These are phyloP conservation scores for Hygrocybe coccinea DNA, from an alignment of 768 basidiomycete species.

Conservation along the genomic window DNA sequence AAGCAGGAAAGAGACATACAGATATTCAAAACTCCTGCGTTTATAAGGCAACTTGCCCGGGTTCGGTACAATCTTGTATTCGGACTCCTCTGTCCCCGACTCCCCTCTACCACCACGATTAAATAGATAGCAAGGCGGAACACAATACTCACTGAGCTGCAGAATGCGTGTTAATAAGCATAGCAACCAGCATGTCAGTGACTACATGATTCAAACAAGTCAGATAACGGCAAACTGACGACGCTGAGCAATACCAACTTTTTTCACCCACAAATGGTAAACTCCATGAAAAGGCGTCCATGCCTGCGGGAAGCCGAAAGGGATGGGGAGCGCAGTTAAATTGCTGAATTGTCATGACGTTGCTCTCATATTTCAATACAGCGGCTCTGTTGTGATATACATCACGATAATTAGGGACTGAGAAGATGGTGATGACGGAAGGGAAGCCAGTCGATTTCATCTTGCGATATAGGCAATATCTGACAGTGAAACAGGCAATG, in stretches of 20 bases:
- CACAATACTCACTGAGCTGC: slow-evolving; percentile 66
- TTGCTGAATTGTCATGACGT: slow-evolving; percentile 97
- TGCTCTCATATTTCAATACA: slow-evolving; percentile 97
- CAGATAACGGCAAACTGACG: not conserved
- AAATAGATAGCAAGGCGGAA: not conserved
- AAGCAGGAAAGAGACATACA: slow-evolving; percentile 54
- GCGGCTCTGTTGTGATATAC: slow-evolving; percentile 99
- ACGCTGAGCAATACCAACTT: slow-evolving; percentile 45
- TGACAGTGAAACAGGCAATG: slow-evolving; percentile 1
- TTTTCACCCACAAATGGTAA: slow-evolving; percentile 98
- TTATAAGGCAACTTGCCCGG: slow-evolving; percentile 78
- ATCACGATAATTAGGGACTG: slow-evolving; percentile 95
- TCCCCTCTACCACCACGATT: too few relatives aligned
- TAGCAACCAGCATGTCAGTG: slow-evolving; percentile 97
- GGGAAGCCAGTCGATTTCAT: slow-evolving; percentile 98
- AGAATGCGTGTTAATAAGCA: too few relatives aligned
- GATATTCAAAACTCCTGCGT: slow-evolving; percentile 89
- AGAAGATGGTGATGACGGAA: slow-evolving; percentile 99
- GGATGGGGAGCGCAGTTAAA: slow-evolving; percentile 95
- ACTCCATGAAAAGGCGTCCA: slow-evolving; percentile 99
- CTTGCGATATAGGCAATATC: slow-evolving; percentile 70
- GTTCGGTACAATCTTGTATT: too few relatives aligned
- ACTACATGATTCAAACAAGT: slow-evolving; percentile 46
- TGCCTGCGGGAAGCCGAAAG: slow-evolving; percentile 98
- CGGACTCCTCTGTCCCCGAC: too few relatives aligned